These are phyloP conservation scores for Castanea sativa DNA, from an alignment of 306 rosid species.

Conservation along the genomic window DNA sequence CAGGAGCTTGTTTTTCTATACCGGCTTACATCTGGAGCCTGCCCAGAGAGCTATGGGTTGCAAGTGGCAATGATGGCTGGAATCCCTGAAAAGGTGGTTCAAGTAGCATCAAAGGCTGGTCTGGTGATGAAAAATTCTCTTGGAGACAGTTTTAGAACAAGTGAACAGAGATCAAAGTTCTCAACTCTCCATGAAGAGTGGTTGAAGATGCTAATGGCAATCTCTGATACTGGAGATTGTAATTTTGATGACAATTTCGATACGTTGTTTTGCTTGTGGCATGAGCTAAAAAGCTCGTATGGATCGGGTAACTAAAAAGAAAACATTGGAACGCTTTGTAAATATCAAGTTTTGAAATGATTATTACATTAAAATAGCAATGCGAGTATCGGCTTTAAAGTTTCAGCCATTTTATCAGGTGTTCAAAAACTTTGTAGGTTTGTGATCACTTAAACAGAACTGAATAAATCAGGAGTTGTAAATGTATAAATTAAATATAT, in stretches of 20 bases:
- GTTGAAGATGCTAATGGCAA: conserved; percentile 61
- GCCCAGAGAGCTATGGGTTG: conserved; percentile 92
- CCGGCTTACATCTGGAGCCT: conserved; percentile 72
- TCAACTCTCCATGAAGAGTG: conserved; percentile 91
- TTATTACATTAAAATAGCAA: background rate
- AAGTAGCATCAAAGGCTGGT: conserved; percentile 75
- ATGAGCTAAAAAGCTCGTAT: conserved; percentile 57
- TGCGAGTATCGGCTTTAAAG: background rate
- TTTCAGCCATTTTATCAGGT: background rate
- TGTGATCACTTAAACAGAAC: background rate
- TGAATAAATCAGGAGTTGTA: background rate
- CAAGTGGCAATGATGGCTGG: conserved; percentile 97
- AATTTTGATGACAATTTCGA: conserved; percentile 50
- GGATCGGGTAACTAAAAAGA: conserved; percentile 33
- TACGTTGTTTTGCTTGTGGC: conserved; percentile 70
- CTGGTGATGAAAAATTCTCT: conserved; percentile 59
- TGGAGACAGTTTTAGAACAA: conserved; percentile 54
- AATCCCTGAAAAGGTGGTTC: conserved; percentile 64
- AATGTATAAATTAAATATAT: background rate
- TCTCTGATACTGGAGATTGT: conserved; percentile 36
- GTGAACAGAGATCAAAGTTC: conserved; percentile 82
- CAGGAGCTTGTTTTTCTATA: conserved; percentile 77
- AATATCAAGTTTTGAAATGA: background rate
- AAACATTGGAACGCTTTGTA: background rate
- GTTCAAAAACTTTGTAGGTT: too few species aligned